Conservation (phyloP, 2,329 filamentous ascomycete genomes). For the Chaetomiaceae sp. region DNA sequence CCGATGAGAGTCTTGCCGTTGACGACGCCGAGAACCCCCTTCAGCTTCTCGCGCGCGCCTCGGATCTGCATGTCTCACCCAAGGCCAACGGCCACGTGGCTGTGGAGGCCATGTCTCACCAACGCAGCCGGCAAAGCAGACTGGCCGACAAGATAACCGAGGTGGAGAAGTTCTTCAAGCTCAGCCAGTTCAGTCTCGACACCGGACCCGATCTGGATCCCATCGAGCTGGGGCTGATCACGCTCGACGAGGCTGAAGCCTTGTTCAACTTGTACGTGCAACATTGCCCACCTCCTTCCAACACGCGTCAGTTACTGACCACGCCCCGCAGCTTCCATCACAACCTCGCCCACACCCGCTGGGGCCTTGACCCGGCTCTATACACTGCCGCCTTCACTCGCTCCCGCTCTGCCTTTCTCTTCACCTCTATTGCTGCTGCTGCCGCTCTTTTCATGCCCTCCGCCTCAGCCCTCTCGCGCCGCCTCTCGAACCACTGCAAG, state of each 20-base stretch:
- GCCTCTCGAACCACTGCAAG: slow-evolving; percentile 59
- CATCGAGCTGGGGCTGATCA: slow-evolving; percentile 63
- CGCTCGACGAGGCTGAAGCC: slow-evolving; percentile 55
- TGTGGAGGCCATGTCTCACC: slow-evolving; percentile 16
- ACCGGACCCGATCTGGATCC: slow-evolving; percentile 60
- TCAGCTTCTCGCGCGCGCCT: slow-evolving; percentile 66
- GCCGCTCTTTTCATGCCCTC: slow-evolving; percentile 62
- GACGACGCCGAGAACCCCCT: slow-evolving; percentile 72
- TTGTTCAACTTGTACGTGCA: slow-evolving; percentile 58
- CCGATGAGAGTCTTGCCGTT: slow-evolving; percentile 51
- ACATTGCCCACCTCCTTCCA: neutral
- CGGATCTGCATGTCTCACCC: slow-evolving; percentile 56
- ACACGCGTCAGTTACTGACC: neutral
- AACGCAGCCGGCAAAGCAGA: slow-evolving; percentile 26
- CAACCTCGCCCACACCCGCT: slow-evolving; percentile 65
- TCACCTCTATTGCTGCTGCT: slow-evolving; percentile 64
- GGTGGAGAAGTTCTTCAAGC: slow-evolving; percentile 61
- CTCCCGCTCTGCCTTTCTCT: slow-evolving; percentile 61
- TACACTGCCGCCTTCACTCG: slow-evolving; percentile 62
- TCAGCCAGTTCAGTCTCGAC: slow-evolving; percentile 57
- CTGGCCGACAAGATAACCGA: slow-evolving; percentile 36
- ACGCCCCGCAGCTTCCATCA: slow-evolving; percentile 52
- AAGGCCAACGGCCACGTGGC: slow-evolving; percentile 22
- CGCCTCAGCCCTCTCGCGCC: slow-evolving; percentile 56
- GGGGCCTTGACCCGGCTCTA: slow-evolving; percentile 63